phyloP scores from a whole-genome alignment of 2,329 filamentous ascomycete species.

The Coniochaeta sp. region DNA sequence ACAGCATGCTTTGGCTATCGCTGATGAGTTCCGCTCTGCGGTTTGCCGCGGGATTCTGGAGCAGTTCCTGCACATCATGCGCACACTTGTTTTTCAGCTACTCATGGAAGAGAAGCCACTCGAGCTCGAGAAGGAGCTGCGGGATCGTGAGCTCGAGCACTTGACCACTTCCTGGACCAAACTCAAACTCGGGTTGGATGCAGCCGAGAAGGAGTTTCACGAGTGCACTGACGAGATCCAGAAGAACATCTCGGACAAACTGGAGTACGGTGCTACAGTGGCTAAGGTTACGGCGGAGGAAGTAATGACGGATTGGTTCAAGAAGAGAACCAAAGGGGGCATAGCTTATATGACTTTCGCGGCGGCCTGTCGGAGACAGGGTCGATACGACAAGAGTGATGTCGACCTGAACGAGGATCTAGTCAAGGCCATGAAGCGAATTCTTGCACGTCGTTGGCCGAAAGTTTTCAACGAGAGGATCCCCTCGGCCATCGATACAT shows the following conservation, averaged over 20 bases:
- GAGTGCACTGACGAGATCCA: neutral
- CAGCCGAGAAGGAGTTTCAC: neutral
- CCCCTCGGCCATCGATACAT: neutral
- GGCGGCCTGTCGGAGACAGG: neutral
- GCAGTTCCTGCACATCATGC: neutral
- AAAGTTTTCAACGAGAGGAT: neutral
- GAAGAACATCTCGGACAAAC: neutral
- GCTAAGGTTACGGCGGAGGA: neutral
- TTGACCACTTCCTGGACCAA: neutral
- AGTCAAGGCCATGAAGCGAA: neutral
- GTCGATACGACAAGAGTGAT: neutral
- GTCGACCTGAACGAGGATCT: neutral
- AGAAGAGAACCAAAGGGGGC: neutral
- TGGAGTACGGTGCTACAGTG: neutral
- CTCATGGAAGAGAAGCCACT: neutral
- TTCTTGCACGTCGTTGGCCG: neutral
- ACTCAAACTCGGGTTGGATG: neutral
- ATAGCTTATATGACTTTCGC: neutral
- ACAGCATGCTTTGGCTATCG: neutral
- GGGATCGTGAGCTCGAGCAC: neutral
- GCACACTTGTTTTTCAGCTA: neutral
- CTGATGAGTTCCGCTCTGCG: neutral
- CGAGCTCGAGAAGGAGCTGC: neutral
- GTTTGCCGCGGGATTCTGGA: neutral
- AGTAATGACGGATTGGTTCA: neutral